These are phyloP conservation scores for Trametes sp. DNA, from an alignment of 1,284 basidiomycete species.

Conservation along the genomic window DNA sequence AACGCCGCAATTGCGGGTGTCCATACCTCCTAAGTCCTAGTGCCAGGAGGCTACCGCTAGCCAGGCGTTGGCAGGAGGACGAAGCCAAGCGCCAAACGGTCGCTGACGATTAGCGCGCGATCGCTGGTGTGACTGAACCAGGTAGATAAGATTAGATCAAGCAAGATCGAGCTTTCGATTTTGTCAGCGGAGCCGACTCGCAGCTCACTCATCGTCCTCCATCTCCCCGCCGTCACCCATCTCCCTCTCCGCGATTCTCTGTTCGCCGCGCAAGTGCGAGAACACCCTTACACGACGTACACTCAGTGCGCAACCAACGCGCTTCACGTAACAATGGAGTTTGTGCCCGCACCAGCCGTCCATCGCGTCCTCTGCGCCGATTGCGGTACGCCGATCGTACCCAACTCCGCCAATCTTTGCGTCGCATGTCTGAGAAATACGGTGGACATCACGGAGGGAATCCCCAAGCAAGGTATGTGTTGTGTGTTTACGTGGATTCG, in stretches of 20 bases:
- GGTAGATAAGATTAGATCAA: conserved; percentile 19
- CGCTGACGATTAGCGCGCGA: neutral
- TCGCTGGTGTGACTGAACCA: neutral
- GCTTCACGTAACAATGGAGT: conserved; percentile 63
- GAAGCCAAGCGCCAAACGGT: no score
- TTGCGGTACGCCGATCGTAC: conserved; percentile 89
- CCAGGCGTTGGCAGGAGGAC: no score
- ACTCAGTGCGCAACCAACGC: neutral
- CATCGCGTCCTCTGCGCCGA: conserved; percentile 85
- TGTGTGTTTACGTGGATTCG: neutral
- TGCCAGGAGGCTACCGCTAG: no score
- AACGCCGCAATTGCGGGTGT: no score
- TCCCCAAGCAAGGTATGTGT: conserved; percentile 88
- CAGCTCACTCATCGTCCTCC: neutral
- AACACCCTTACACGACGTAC: no score
- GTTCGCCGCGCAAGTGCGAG: no score
- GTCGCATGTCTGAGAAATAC: conserved; percentile 91
- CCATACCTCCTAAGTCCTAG: no score
- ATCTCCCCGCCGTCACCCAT: neutral
- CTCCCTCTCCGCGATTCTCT: neutral
- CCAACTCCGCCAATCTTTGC: conserved; percentile 96
- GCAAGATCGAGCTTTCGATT: conserved; percentile 20
- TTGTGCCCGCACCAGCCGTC: conserved; percentile 71
- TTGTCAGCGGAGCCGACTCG: conserved; percentile 13
- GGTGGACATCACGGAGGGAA: conserved; percentile 97